Base-by-base conservation (phyloP, 176 grass and related monocot genomes). In the Poa pratensis region DNA sequence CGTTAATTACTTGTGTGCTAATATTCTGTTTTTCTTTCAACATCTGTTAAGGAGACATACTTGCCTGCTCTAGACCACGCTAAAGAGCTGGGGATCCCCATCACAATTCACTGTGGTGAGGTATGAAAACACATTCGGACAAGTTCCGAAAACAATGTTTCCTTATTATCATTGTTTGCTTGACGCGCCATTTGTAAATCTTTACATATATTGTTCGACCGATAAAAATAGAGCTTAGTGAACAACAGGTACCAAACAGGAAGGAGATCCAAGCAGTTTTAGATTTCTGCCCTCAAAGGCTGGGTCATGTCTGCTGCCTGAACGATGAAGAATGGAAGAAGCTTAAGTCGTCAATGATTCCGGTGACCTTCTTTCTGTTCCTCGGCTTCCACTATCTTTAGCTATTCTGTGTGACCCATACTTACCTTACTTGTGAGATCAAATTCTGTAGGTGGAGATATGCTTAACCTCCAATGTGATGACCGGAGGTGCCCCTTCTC, bases 391-490 rank as follows among this genome's bases (percentile, higher is more conserved):
- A 81, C 16, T 70, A 6, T 52, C n/a, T 85, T 1, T 39, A 32
- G 9, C 16, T 82, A 82, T 85, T 86, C 60, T 12, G 7, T 53
- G 73, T 20, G 20, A 63, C 23, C 1, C 15, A 23, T 78, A 18
- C 67, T 77, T 71, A 82, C 53, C 52, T 82, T 30, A 75, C 71
- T 75, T 52, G 12, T 13, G 18, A n/a, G 66, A 83, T 48, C 7
- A 88, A 85, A 73, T 82, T 81, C 30, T 89, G 69, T 75, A 95
- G 93, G 84, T 98, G 50, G 91, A 98, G 86, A 91, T 98, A 94
- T 98, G 96, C 48, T 92, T 98, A 78, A 95, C 96, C 40, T 98
- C 96, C n/a, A 95, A 94, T 88, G 86, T 98, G n/a, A 93, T 86
- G 90, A 95, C 93, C 4, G 91, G 89, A 37, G 86, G 92, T 5